Percentiles rank a stretch among this genome's conserved stretches.
phyloP scores from a whole-genome alignment of 78 protist species.

The Chrysochromulina parva region DNA sequence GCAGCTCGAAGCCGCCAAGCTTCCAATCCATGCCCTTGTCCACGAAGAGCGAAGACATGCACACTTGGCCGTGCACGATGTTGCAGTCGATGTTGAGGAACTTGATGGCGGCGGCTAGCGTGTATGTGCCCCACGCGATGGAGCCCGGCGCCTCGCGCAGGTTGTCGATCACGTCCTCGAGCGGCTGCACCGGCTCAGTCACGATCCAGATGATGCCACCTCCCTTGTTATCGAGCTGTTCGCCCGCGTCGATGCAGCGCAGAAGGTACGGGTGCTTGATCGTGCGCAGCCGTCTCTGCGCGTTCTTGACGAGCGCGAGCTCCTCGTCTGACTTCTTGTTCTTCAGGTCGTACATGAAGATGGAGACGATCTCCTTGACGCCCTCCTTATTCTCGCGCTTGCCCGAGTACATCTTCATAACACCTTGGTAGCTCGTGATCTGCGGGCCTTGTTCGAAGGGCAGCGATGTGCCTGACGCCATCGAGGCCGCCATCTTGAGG shows the following conservation, averaged over 20 bases:
- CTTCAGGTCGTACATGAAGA: background rate
- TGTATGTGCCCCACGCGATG: background rate
- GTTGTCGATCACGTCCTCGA: background rate
- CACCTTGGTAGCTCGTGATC: too few relatives aligned
- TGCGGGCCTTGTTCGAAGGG: too few relatives aligned
- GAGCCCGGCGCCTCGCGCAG: background rate
- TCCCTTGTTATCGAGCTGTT: background rate
- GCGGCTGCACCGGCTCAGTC: slow-evolving; percentile 46
- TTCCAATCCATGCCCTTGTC: slow-evolving; percentile 54
- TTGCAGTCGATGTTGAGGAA: slow-evolving; percentile 5
- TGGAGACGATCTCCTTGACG: background rate
- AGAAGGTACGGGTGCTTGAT: slow-evolving; percentile 17
- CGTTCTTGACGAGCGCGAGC: background rate
- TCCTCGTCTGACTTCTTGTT: background rate
- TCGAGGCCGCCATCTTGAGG: too few relatives aligned
- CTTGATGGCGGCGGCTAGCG: slow-evolving; percentile 1
- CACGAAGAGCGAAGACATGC: background rate
- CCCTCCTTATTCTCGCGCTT: background rate
- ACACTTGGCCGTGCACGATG: slow-evolving; percentile 6
- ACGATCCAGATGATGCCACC: background rate
- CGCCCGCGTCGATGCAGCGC: background rate
- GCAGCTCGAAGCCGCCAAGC: slow-evolving; percentile 41
- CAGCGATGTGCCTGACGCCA: too few relatives aligned
- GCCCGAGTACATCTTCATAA: background rate
- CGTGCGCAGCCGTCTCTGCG: background rate